Evolutionary conservation across 176 grass and related monocot genomes (phyloP), one percentile per base, ranked within the genome.

Genomic region (Juncus effusus): DNA sequence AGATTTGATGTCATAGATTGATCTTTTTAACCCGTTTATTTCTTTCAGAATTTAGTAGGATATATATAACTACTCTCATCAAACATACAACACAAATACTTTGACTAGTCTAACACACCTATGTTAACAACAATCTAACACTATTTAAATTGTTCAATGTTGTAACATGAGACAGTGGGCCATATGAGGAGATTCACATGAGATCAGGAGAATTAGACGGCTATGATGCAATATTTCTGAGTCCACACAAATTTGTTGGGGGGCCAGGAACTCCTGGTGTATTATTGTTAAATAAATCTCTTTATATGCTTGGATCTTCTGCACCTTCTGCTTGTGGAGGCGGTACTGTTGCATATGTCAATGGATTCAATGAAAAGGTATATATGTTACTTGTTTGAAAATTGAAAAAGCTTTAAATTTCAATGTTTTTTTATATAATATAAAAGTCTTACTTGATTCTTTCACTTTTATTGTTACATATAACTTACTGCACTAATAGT

Each of bases 121-220:
- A 28, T 1, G 19, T 28, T 28, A 1, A 28, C 19, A 28, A 28
- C 19, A 47, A 47, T 47, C 2, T 47, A 47, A 47, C 44, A 47
- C 44, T 47, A 5, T n/a, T n/a, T n/a, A n/a, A n/a, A 47, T 2
- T 6, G 19, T 28, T 16, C 9, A 56, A 2, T 19, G 3, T 67
- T 56, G 52, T 19, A 64, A 64, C 36, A 10, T 56, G 47, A 62
- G 36, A 74, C 67, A 90, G 91, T 67, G 91, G 69, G 12, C 91
- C 91, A 1, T 90, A 96, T 44, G 84, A 82, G 2, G 80, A 90
- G 63, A 90, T 96, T 13, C 81, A 96, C 42, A 96, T 96, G 87
- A 84, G 60, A 14, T 85, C 87, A 0, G 91, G 87, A 0, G 78
- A 96, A 9, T 39, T 85, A 3, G 91, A 90, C 1, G 91, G 91